Base-by-base conservation (phyloP, 371 early-diverging fungal genomes). In the Haplosporangium sp. region DNA sequence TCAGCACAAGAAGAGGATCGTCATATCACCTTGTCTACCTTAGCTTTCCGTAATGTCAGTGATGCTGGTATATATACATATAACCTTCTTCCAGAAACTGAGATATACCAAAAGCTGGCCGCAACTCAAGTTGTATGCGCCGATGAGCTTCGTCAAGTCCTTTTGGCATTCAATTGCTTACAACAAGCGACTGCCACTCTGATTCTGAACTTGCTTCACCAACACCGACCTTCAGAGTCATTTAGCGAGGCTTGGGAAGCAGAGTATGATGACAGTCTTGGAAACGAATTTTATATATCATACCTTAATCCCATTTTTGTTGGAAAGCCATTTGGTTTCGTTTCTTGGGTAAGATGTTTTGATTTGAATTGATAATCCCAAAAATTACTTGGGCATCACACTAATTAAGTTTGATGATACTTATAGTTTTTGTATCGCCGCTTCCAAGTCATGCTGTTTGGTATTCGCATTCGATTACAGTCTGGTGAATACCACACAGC, bases 201-300 rank as follows among this genome's bases (percentile, higher is more conserved):
- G 37, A 66, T 93, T 42, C 84, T 92, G 39, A 94, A 93, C 65
- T 71, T 94, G 40, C 61, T 94, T 1, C 90, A 90, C 57, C 89
- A 90, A 64, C 85, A 90, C 60, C 77, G 86, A 47, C 91, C 92
- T 1, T 84, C 85, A 45, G 85, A 89, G 55, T 74, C 72, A 10
- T 92, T 92, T 66, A 81, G 86, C 42, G 88, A 90, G 50, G 88
- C 89, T 0, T 94, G 94, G 94, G 86, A 90, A 67, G 91, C 92
- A 13, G 92, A 93, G 63, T 94, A 93, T 70, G 93, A 81, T 56
- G 95, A 94, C 76, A 93, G 93, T 20, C 85, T 86, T 8, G 91
- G 91, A 40, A 93, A 93, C 55, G 93, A 93, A 70, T 87, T 93
- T 4, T 92, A 92, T 62, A 86, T 86, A 65, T 83, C 86, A 8